Base-by-base conservation (phyloP, 495 filamentous ascomycete genomes). In the Xanthoparmelia taractica region DNA sequence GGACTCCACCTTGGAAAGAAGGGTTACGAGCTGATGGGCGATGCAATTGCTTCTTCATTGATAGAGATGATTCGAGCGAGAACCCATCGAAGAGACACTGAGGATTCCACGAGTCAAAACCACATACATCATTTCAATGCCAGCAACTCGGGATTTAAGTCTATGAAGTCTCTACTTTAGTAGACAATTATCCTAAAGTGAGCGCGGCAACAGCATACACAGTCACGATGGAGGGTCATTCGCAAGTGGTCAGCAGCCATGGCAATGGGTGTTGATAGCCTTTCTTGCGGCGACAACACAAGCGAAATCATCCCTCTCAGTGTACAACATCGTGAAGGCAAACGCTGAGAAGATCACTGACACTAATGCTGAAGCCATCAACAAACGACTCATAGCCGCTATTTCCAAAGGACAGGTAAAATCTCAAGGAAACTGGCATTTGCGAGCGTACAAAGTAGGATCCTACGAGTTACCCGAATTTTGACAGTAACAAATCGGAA, bases 21-120 rank as follows among this genome's bases (percentile, higher is more conserved):
- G 29, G 85, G 85, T 17, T 87, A 88, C 73, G 75, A 82, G 60
- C 60, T 79, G 54, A 80, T 88, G 65, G 85, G 85, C 0, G 67
- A 78, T 57, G 73, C 76, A 57, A 75, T 86, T 54, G 82, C 75
- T 47, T 72, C 76, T 33, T 71, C 70, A 45, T 65, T 85, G 8
- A 72, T 80, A 56, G 70, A 69, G 18, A 36, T 61, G 6, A 48
- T 57, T 12, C 29, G 17, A 25, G 38, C 37, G 27, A 31, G 47
- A 2, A 1, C 11, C 0, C 11, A 25, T 23, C 18, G 27, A 31
- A 40, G 37, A 37, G 23, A 55, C 11, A 27, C 18, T 15, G 36
- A 23, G 13, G 48, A 31, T 33, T 17, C 45, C 23, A n/a, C 27
- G 18, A 20, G 8, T 6, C 48, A 33, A 11, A 33, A 4, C 25